Base-by-base conservation (phyloP, 176 grass and related monocot genomes). In the Bolboschoenus planiculmis region DNA sequence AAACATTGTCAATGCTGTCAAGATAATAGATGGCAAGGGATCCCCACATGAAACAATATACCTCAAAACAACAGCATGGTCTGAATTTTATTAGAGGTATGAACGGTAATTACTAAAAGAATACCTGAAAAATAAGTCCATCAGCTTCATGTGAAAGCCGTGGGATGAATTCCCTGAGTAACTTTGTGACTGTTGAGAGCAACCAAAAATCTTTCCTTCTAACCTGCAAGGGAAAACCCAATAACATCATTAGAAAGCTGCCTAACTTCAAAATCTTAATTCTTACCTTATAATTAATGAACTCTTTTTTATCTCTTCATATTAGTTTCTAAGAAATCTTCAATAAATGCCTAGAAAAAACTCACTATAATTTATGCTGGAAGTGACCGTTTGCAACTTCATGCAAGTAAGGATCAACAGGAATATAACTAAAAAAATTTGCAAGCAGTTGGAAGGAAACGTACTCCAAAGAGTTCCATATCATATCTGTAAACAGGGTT, bases 51-150 rank as follows among this genome's bases (percentile, higher is more conserved):
- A 4, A 39, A 39, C 34, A 67, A 39, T 37, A 39, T 67, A 67
- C 34, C 20, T 43, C 20, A 44, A 71, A n/a, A 71, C 37, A n/a
- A 71, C 37, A 23, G 20, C 37, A 23, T 71, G 5, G 5, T 24
- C 36, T 71, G 20, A 71, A 71, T 42, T 71, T 65, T 42, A 24
- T 3, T 13, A 43, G 31, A 43, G 37, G 20, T 43, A 43, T 23
- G 8, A 24, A 26, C n/a, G 43, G n/a, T 24, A 71, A 40, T 42
- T 24, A 44, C 66, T 42, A 80, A 63, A 60, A 16, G 27, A 81
- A 20, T 87, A 93, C 96, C 93, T 99, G 96, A 99, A 99, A 99
- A 88, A 99, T 91, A 68, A 99, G 96, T 18, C 96, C 96, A 87
- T 99, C 96, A 85, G 96, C 92, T 88, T 85, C 92, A 89, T 99